phyloP scores from a whole-genome alignment of 345 rosid species.

The Kandelia obovata region DNA sequence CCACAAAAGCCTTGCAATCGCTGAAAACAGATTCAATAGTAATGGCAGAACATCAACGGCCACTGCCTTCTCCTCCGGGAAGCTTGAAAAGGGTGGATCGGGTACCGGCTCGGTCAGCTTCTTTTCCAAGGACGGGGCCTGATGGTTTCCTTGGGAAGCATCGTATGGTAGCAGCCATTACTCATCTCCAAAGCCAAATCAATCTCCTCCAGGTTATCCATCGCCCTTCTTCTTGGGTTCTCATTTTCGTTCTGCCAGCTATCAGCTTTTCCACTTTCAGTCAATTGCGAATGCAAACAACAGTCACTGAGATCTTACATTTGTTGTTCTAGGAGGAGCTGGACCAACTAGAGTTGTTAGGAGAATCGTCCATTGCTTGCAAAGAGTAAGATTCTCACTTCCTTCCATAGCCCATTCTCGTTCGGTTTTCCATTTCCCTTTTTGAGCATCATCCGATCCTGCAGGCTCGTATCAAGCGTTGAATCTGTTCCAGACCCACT shows the following conservation, averaged over 20 bases:
- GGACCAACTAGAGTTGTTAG: conserved; percentile 35
- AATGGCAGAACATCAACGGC: neutral
- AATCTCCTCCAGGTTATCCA: conserved; percentile 30
- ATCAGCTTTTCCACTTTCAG: no score
- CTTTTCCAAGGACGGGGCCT: neutral
- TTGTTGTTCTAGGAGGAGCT: conserved; percentile 35
- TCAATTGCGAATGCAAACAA: no score
- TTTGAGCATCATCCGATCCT: neutral
- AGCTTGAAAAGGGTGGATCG: neutral
- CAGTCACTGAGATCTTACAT: neutral
- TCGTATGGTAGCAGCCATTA: conserved; percentile 36
- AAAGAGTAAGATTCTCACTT: conserved; percentile 26
- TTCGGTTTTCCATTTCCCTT: no score
- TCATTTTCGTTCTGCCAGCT: no score
- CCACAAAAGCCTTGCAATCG: no score
- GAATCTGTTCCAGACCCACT: conserved; percentile 42
- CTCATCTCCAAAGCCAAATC: conserved; percentile 37
- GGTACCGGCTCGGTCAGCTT: neutral
- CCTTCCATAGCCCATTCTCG: no score
- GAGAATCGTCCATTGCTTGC: conserved; percentile 45
- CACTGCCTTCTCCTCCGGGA: neutral
- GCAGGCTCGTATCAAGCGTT: conserved; percentile 36
- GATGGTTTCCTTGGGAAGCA: conserved; percentile 35
- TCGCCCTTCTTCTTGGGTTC: neutral
- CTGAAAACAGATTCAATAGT: neutral